Evolutionary conservation across 2,329 filamentous ascomycete genomes (phyloP).

Genomic region (Ophiostoma himal-ulmi): DNA sequence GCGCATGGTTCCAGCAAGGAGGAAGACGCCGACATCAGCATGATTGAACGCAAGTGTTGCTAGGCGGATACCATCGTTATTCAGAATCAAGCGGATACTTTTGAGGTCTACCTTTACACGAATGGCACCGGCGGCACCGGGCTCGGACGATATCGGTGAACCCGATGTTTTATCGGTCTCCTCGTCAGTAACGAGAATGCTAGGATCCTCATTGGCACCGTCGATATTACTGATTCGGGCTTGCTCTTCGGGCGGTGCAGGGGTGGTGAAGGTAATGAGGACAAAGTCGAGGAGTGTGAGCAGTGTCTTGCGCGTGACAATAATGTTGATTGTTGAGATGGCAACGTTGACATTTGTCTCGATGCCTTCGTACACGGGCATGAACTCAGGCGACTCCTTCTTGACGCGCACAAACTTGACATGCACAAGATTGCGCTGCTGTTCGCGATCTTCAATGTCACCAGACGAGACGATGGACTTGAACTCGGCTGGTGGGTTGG

Average conservation of each 20-base stretch:
- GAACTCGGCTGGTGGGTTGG: conserved; percentile 81
- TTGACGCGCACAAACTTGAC: conserved; percentile 90
- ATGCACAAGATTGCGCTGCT: conserved; percentile 75
- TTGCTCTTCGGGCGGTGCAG: conserved; percentile 42
- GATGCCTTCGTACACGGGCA: conserved; percentile 84
- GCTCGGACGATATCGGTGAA: not conserved
- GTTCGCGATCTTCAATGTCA: conserved; percentile 63
- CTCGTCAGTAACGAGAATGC: not conserved
- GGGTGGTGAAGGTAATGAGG: conserved; percentile 75
- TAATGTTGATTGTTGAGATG: conserved; percentile 91
- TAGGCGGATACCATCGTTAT: conserved; percentile 93
- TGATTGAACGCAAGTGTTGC: conserved; percentile 90
- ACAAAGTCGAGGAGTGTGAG: conserved; percentile 92
- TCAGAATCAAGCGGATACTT: conserved; percentile 87
- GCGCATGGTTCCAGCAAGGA: conserved; percentile 79
- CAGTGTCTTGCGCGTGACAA: conserved; percentile 88
- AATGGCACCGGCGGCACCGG: conserved; percentile 59
- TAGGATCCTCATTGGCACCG: not conserved
- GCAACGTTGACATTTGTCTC: conserved; percentile 87
- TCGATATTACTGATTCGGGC: conserved; percentile 37
- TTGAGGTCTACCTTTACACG: conserved; percentile 90
- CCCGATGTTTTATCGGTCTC: conserved; percentile 30
- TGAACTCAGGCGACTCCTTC: conserved; percentile 84
- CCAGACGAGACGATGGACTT: conserved; percentile 93
- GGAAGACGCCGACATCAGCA: conserved; percentile 83